These are phyloP conservation scores for Chaetomiaceae sp. DNA, from an alignment of 2,329 filamentous ascomycete genomes.

Conservation along the genomic window DNA sequence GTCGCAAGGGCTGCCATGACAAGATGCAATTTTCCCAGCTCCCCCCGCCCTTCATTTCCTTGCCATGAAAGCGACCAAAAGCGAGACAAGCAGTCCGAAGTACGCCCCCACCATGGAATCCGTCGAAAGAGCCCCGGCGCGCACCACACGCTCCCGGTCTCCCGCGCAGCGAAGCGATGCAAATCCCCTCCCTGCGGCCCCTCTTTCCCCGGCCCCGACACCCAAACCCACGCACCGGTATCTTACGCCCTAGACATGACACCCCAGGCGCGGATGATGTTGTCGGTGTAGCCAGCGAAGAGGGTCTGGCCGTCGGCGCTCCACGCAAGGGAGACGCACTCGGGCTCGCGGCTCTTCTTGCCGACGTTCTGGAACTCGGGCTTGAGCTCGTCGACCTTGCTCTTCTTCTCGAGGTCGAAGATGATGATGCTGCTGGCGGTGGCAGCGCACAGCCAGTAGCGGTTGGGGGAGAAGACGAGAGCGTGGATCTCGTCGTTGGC, in stretches of 20 bases:
- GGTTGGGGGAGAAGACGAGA: conserved; percentile 99
- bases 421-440: conserved; percentile 98
- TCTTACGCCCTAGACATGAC: conserved; percentile 88
- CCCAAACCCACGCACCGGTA: conserved; percentile 12
- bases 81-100: conserved; percentile 33
- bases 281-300: conserved; percentile 99
- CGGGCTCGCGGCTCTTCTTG: conserved; percentile 98
- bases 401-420: conserved; percentile 99
- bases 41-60: conserved; percentile 26
- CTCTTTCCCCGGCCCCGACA: conserved; percentile 18
- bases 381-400: conserved; percentile 99
- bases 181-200: conserved; percentile 19
- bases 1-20: conserved; percentile 16
- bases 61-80: conserved; percentile 31
- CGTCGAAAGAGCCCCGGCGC: conserved; percentile 25
- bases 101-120: conserved; percentile 33
- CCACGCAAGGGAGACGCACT: conserved; percentile 97
- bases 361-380: conserved; percentile 92
- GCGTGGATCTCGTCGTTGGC: conserved; percentile 99
- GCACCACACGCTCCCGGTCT: conserved; percentile 17
- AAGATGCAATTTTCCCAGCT: conserved; percentile 26
- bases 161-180: conserved; percentile 23
- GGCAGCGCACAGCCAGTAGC: conserved; percentile 99
- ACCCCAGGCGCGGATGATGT: conserved; percentile 97
- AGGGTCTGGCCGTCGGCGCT: conserved; percentile 97